Base-by-base conservation (phyloP, 2,329 filamentous ascomycete genomes). In the Xylariaceae sp. region DNA sequence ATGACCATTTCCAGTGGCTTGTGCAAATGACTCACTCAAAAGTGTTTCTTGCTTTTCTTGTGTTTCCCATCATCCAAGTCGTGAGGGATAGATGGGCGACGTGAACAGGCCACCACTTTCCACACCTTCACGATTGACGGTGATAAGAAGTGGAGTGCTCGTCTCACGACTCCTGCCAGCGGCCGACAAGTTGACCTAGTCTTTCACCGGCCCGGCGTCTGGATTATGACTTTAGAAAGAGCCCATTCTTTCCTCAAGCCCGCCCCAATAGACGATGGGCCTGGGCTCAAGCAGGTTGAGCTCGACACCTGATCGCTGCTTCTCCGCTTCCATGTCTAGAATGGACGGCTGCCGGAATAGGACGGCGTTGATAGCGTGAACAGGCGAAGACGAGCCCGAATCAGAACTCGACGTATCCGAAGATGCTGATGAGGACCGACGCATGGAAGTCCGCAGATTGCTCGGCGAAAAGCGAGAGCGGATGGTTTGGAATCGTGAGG, bases 181-280 rank as follows among this genome's bases (percentile, higher is more conserved):
- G 22, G 4, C 22, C 22, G 4, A 7, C 22, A 7, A 5, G 22
- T 28, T 4, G 22, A 28, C 22, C 4, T 4, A 28, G 22, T 4
- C 22, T 4, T n/a, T 28, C 22, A 28, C 22, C 22, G 22, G 22
- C 22, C 22, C 22, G 22, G 4, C 4, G 22, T 28, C 22, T 28
- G 22, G 22, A 28, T 28, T 28, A 4, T 28, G 22, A 28, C n/a
- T 28, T 63, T 63, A 72, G 44, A 75, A 69, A 17, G 68, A 70
- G 58, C 72, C 71, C 65, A 84, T 82, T 47, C 81, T 75, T 71
- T 84, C 82, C 68, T 85, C 82, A 44, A 86, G 67, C 38, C 83
- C 80, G 58, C 79, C 80, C 77, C 82, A 86, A 69, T 83, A 84
- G 48, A 84, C 80, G 34, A 84, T 74, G 11, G 83, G 83, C 41